Base-by-base conservation (phyloP, 2,329 filamentous ascomycete species). In the Allantophomopsis lycopodina region DNA sequence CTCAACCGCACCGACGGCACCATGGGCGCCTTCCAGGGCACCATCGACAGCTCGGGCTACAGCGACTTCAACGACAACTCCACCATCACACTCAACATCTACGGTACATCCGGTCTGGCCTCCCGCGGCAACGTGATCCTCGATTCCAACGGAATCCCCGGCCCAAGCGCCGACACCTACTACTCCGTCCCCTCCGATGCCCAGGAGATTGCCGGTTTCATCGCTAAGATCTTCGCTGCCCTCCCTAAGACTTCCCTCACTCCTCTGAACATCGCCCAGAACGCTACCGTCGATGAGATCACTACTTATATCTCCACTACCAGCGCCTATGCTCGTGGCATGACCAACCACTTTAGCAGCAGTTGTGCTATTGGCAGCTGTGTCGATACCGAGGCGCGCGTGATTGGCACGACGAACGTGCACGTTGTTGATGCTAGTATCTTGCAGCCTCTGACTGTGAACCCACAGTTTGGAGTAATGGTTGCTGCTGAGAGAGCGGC, bases 41-140 rank as follows among this genome's bases (percentile, higher is more conserved):
- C 69, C 0, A 65, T 73, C 40, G 66, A 66, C 51, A 63, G 64
- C 0, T 55, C 64, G 0, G 69, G 69, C 2, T 62, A 56, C 32
- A 50, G 53, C 1, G 63, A 56, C 7, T 66, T 53, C 47, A 61
- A 42, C 2, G 48, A 50, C 28, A 58, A 59, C 38, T 58, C 65
- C 42, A 70, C 66, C 43, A 66, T 74, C 38, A 73, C 69, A 0
- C 57, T 74, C 15, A 74, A 74, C 50, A 53, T 74, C 4, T 74
- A 74, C 54, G 69, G 69, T 7, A 74, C 70, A 0, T 72, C 68
- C 0, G 70, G 70, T 1, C 57, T 73, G 16, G 59, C 61, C 5
- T 73, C 69, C 2, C 52, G 59, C 1, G 68, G 69, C 2, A 56
- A 58, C 4, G 67, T 71, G 3, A 49, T 59, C 6, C 58, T 71